phyloP scores from a whole-genome alignment of 495 filamentous ascomycete genomes.

The Astrocystis sublimbata region DNA sequence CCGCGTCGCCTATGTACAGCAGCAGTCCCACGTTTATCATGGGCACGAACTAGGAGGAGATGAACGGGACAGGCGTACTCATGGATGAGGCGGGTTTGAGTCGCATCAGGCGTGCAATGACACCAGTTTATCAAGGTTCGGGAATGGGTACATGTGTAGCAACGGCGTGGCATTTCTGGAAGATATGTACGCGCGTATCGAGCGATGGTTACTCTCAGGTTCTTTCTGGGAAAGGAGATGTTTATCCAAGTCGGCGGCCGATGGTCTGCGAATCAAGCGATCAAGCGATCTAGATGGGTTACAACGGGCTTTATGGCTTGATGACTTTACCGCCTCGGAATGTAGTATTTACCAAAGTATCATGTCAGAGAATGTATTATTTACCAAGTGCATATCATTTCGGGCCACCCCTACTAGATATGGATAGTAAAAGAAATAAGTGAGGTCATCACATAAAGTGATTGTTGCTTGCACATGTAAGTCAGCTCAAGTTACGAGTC shows the following conservation, averaged over 20 bases:
- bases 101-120: background rate
- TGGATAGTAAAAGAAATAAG: too few relatives aligned
- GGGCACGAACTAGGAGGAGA: conserved; percentile 3
- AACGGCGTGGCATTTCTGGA: background rate
- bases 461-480: too few relatives aligned
- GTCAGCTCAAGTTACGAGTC: too few relatives aligned
- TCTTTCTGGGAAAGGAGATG: too few relatives aligned
- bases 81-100: background rate
- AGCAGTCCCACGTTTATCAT: background rate
- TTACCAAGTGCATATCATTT: background rate
- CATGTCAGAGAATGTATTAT: background rate
- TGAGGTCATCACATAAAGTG: too few relatives aligned
- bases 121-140: background rate
- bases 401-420: background rate
- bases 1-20: background rate
- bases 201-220: background rate
- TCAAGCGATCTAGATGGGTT: too few relatives aligned
- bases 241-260: background rate
- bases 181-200: background rate
- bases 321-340: background rate
- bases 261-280: background rate
- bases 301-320: background rate
- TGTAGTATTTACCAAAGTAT: background rate
- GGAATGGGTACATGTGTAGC: background rate
- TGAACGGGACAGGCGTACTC: background rate